These are phyloP conservation scores for Syzygium aromaticum DNA, from an alignment of 345 rosid genomes.

Conservation along the genomic window DNA sequence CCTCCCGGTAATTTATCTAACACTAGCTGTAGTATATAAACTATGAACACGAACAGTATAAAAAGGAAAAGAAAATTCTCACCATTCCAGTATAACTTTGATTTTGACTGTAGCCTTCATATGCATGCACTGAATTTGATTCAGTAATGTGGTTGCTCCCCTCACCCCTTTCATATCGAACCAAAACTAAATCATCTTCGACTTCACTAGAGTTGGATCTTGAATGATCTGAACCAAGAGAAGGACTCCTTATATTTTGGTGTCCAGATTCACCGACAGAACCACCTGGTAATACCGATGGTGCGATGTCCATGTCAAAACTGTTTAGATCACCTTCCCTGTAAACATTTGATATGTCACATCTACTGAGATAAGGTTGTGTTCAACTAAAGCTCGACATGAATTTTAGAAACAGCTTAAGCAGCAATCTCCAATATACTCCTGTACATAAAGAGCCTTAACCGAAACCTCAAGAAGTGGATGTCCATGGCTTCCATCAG, in stretches of 20 bases:
- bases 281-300: background rate
- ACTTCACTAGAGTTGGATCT: constrained; percentile 8
- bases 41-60: background rate
- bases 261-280: background rate
- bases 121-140: background rate
- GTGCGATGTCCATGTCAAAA: background rate
- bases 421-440: background rate
- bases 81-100: background rate
- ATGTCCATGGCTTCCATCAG: background rate
- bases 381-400: background rate
- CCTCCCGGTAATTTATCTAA: background rate
- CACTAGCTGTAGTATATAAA: background rate
- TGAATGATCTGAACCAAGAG: background rate
- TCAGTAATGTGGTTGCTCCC: background rate
- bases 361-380: background rate
- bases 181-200: constrained; percentile 2
- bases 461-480: background rate
- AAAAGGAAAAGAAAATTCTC: background rate
- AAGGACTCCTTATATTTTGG: background rate
- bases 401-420: background rate
- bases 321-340: constrained; percentile 13
- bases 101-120: background rate
- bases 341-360: background rate
- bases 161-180: constrained; percentile 7
- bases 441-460: background rate